Conservation (phyloP, 192 early-diverging fungal species). For the Entophlyctis luteolus region DNA sequence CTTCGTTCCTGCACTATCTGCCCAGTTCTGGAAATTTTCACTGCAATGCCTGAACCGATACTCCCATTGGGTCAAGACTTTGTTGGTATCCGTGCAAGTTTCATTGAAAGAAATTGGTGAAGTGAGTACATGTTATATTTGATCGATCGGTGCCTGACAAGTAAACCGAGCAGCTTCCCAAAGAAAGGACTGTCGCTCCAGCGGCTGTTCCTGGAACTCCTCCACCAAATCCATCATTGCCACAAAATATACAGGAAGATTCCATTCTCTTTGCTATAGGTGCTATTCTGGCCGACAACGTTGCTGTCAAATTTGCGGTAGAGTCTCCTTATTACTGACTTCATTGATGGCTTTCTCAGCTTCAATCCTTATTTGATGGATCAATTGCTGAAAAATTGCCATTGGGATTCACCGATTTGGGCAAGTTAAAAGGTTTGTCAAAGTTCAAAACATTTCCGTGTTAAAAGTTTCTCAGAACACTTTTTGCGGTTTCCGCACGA, state of each 20-base stretch:
- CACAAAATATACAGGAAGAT: constrained; percentile 33
- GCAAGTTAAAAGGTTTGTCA: constrained; percentile 18
- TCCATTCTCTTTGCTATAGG: constrained; percentile 24
- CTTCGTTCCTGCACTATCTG: not conserved
- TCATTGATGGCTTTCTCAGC: no score
- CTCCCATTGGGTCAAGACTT: not conserved
- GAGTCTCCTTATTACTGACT: no score
- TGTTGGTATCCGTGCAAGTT: not conserved
- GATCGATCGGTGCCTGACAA: not conserved
- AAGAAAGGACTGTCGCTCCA: not conserved
- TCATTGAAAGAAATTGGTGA: constrained; percentile 1
- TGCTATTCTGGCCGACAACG: constrained; percentile 38
- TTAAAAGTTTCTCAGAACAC: no score
- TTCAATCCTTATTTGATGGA: not conserved
- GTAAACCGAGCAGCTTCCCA: not conserved
- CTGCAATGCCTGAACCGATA: constrained; percentile 24
- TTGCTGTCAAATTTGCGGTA: not conserved
- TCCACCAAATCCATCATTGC: constrained; percentile 16
- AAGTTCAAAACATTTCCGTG: no score
- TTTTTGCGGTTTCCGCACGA: not conserved
- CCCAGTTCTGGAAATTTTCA: constrained; percentile 11
- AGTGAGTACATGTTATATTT: not conserved
- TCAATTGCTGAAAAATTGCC: not conserved
- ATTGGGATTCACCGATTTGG: not conserved
- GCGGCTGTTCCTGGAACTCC: not conserved